Conservation (phyloP, 2,329 filamentous ascomycete species). For the Acarospora socialis region DNA sequence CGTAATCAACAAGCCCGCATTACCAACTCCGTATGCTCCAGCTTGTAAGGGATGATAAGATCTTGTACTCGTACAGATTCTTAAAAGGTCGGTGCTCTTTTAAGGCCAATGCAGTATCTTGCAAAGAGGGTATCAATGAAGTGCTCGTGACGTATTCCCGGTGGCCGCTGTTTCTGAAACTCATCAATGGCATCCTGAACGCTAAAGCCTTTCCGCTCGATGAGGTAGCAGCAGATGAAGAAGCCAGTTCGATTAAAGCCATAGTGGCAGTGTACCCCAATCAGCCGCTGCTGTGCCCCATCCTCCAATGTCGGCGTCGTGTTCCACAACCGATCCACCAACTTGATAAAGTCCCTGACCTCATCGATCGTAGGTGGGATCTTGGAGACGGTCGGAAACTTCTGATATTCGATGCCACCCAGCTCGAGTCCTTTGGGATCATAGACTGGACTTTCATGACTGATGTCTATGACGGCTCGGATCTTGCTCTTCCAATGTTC, state of each 20-base stretch:
- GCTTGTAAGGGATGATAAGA: no score
- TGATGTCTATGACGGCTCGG: conserved; percentile 76
- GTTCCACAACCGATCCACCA: conserved; percentile 45
- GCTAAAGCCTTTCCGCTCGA: conserved; percentile 58
- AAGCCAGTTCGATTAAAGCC: conserved; percentile 92
- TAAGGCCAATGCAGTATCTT: conserved; percentile 48
- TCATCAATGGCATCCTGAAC: conserved; percentile 66
- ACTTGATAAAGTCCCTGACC: conserved; percentile 42
- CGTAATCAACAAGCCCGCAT: no score
- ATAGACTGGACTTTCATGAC: conserved; percentile 80
- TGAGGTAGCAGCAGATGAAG: conserved; percentile 79
- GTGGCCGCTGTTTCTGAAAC: conserved; percentile 58
- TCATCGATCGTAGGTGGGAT: conserved; percentile 58
- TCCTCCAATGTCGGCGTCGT: conserved; percentile 30
- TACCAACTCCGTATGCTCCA: no score
- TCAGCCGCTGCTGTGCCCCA: conserved; percentile 31
- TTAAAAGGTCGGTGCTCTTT: conserved; percentile 25
- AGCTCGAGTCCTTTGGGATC: conserved; percentile 57
- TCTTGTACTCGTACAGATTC: not conserved
- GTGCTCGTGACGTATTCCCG: conserved; percentile 78
- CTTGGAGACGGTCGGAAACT: conserved; percentile 86
- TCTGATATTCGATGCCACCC: conserved; percentile 58
- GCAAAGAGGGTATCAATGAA: conserved; percentile 76
- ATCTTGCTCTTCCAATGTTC: conserved; percentile 51
- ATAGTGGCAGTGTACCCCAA: conserved; percentile 90